phyloP scores from a whole-genome alignment of 176 grass and related monocot genomes.

The Oryza rufipogon region DNA sequence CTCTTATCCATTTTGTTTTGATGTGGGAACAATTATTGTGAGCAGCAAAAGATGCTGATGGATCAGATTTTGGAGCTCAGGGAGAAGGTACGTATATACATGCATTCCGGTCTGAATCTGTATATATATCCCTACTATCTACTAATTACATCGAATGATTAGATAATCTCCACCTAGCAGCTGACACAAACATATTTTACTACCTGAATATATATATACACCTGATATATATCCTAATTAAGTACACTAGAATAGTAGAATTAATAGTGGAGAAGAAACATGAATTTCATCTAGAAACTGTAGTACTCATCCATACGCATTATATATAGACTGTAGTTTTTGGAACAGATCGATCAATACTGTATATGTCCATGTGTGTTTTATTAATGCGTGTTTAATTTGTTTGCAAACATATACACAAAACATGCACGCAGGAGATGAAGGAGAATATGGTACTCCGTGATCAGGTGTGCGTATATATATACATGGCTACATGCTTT shows the following conservation, averaged over 20 bases:
- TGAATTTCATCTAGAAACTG: no score
- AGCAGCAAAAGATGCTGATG: slow-evolving; percentile 64
- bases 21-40: not conserved
- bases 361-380: no score
- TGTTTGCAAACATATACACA: not conserved
- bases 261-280: no score
- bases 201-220: no score
- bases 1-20: slow-evolving; percentile 13
- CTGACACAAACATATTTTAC: not conserved
- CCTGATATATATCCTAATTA: no score
- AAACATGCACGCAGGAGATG: slow-evolving; percentile 50
- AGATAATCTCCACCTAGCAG: not conserved
- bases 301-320: no score
- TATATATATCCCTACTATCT: not conserved
- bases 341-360: no score
- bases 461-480: slow-evolving; percentile 39
- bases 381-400: not conserved
- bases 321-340: no score
- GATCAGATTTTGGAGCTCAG: slow-evolving; percentile 66
- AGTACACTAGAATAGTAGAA: no score
- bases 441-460: slow-evolving; percentile 66
- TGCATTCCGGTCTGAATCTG: not conserved
- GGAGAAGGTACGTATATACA: slow-evolving; percentile 57
- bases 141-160: no score
- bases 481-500: no score